Evolutionary conservation across 345 rosid species (phyloP).

Genomic region (Crucihimalaya himalaica): DNA sequence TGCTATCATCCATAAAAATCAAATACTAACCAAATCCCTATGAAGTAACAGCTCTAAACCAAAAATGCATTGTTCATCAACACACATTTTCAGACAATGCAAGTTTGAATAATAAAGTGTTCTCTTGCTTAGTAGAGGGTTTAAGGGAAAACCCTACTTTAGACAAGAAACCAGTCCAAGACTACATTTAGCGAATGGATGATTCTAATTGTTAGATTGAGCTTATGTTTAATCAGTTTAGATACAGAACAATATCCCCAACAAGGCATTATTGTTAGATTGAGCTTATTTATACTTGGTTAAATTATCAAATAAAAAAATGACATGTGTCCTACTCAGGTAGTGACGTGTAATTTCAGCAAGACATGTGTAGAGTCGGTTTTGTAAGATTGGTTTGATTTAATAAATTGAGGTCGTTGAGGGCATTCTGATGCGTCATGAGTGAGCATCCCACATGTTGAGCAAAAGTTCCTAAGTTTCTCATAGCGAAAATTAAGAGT

Average conservation of each 20-base stretch:
- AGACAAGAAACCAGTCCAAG: conserved; percentile 68
- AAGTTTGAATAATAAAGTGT: conserved; percentile 86
- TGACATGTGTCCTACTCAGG: no score
- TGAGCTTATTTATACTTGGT: conserved; percentile 38
- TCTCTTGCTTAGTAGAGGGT: conserved; percentile 87
- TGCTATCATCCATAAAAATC: conserved; percentile 73
- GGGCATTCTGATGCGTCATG: no score
- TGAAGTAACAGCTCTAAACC: background rate
- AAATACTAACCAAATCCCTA: conserved; percentile 83
- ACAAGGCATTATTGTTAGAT: conserved; percentile 57
- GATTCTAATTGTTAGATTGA: conserved; percentile 80
- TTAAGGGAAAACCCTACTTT: conserved; percentile 52
- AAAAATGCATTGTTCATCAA: no score
- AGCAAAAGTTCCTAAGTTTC: no score
- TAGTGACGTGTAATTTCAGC: no score
- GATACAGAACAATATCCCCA: conserved; percentile 75
- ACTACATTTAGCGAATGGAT: conserved; percentile 82
- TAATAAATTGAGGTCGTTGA: no score
- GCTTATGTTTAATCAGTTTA: conserved; percentile 87
- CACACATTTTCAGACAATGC: conserved; percentile 53
- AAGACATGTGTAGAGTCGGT: no score
- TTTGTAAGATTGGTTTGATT: no score
- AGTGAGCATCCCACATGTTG: no score
- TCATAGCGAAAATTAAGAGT: no score
- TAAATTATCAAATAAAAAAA: background rate